Evolutionary conservation across 371 early-diverging fungal genomes (phyloP).

Genomic region (Mortierella sp.): DNA sequence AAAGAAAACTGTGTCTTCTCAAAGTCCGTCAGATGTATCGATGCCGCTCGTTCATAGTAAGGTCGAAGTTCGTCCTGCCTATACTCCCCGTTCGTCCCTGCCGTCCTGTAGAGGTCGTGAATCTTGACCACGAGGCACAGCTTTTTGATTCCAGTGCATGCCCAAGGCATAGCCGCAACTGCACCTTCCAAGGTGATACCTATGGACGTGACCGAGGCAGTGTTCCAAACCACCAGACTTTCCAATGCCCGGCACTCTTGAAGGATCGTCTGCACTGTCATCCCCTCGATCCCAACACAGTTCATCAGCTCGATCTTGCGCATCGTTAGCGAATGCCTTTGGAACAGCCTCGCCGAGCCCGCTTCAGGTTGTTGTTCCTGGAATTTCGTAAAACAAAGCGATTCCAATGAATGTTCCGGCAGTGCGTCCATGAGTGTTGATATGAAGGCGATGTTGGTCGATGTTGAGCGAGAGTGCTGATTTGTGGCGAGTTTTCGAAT

Average conservation of each 20-base stretch:
- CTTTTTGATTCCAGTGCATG: not conserved
- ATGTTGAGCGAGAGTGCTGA: not conserved
- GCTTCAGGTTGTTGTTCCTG: not conserved
- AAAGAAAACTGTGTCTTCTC: not conserved
- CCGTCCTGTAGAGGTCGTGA: not conserved
- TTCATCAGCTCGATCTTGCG: not conserved
- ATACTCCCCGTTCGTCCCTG: not conserved
- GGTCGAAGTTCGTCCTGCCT: not conserved
- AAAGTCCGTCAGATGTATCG: not conserved
- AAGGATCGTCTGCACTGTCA: not conserved
- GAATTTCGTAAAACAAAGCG: not conserved
- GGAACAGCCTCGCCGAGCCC: not conserved
- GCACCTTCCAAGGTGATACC: not conserved
- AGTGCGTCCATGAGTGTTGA: not conserved
- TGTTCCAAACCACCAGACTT: not conserved
- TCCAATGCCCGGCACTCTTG: not conserved
- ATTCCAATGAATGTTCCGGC: not conserved
- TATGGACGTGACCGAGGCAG: no score
- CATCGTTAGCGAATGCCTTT: not conserved
- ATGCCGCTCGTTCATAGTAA: not conserved
- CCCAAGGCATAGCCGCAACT: not conserved
- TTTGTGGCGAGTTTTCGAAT: not conserved
- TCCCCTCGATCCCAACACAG: not conserved
- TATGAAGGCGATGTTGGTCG: not conserved
- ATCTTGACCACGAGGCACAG: not conserved